These are phyloP conservation scores for Senna tora DNA, from an alignment of 306 rosid genomes.

Conservation along the genomic window DNA sequence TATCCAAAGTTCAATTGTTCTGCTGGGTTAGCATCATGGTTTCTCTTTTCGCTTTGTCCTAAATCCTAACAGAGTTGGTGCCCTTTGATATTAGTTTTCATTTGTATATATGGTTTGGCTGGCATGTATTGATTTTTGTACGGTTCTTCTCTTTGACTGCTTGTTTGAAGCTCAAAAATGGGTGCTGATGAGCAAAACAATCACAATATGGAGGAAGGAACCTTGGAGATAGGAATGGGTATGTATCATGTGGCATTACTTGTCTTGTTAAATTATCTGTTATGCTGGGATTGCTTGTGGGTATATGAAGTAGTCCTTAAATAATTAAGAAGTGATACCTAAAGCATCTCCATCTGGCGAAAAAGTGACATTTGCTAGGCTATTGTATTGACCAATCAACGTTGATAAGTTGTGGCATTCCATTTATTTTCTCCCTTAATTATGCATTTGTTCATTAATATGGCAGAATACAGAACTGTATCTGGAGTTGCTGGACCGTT, in stretches of 20 bases:
- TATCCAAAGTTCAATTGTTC: neutral
- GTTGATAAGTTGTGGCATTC: slow-evolving; percentile 29
- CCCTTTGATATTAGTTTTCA: neutral
- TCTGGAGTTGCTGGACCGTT: slow-evolving; percentile 99
- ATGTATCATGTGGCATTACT: slow-evolving; percentile 39
- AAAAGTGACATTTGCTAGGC: slow-evolving; percentile 13
- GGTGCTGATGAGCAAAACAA: slow-evolving; percentile 66
- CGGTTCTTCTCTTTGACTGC: slow-evolving; percentile 29
- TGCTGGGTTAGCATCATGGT: neutral
- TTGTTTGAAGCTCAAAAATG: slow-evolving; percentile 56
- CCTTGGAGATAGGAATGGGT: slow-evolving; percentile 98
- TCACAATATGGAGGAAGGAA: slow-evolving; percentile 67
- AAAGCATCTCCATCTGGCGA: slow-evolving; percentile 4
- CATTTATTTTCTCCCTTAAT: slow-evolving; percentile 24
- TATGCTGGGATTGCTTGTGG: slow-evolving; percentile 4
- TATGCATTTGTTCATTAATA: slow-evolving; percentile 25
- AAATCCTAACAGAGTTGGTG: slow-evolving; percentile 21
- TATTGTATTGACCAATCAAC: slow-evolving; percentile 21
- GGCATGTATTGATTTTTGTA: slow-evolving; percentile 31
- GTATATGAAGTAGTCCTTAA: neutral
- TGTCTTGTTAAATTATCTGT: slow-evolving; percentile 21
- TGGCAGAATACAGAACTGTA: slow-evolving; percentile 96
- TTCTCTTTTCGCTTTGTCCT: slow-evolving; percentile 15
- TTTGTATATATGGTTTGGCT: slow-evolving; percentile 32
- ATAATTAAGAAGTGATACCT: slow-evolving; percentile 3